Evolutionary conservation across 148 eudicot genomes (phyloP), one percentile per base, ranked within the genome.

Genomic region (Vaccinium myrtillus): DNA sequence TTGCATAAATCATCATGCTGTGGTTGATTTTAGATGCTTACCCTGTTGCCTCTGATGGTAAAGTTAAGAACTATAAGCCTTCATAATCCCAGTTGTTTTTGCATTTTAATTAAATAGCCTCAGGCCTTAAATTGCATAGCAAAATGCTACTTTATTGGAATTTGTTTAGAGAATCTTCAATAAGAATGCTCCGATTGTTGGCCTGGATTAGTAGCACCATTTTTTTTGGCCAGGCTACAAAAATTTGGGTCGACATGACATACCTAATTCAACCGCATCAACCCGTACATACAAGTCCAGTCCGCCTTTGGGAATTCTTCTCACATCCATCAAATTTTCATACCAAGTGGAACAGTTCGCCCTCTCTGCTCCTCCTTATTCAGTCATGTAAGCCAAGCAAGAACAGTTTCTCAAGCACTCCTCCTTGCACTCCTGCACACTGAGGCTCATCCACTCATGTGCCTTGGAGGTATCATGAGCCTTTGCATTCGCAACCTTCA

Each of bases 391-490:
- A 43, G 80, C 46, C 39, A 58, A 5, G 43, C 80, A 78, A 78
- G 80, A 50, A 53, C 61, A 78, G 9, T 51, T 53, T 51, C 21
- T 77, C 58, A 77, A 25, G 61, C 80, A 78, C 61, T 50, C 30
- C 18, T 51, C 61, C 21, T 53, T 5, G 43, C 80, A 78, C 43
- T 50, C 80, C 4, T 53, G 18, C 39, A 53, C 1, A 39, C 80
- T 78, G 2, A 51, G 27, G 19, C 30, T 25, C 50, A 7, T 27
- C 39, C 8, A 1, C 8, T 1, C 2, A 23, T 5, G 12, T 78
- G 43, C 36, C 61, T 78, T 13, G 7, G 79, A 49, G 10, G 92
- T 87, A 74, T 91, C 93, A 0, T 93, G 95, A 50, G 89, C 0
- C 86, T 88, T 90, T 18, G 89, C 90, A 4, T 73, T 77, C 0